Base-by-base conservation (phyloP, 2,329 filamentous ascomycete genomes). In the Xylariomycetidae sp. region DNA sequence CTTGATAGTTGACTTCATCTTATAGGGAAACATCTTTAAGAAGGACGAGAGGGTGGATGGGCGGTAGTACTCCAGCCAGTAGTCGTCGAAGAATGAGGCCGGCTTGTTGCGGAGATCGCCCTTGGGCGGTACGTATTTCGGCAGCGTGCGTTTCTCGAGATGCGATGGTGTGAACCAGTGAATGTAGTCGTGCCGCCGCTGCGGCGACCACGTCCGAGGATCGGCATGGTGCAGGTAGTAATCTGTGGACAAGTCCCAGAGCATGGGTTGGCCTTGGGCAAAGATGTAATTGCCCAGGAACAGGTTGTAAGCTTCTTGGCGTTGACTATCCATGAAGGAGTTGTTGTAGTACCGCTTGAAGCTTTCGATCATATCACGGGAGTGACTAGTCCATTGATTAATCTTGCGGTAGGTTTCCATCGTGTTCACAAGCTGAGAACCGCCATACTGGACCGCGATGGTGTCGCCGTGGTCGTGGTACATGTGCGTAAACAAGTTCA, bases 291-390 rank as follows among this genome's bases (percentile, higher is more conserved):
- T 95, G 6, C 92, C 92, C 1, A 98, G 72, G 53, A 98, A 98
- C 8, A 98, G 68, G 48, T 98, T 98, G 60, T 96, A 96, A 1
- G 92, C 92, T 60, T 98, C 92, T 60, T 98, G 92, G 19, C 92
- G 79, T 56, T 98, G 92, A n/a, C 84, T 89, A 58, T 98, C 92
- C 7, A 98, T 74, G 57, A 98, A 98, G 0, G 90, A 94, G 54
- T 98, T 98, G 63, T 96, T 95, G 60, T 98, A 98, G 59, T 96
- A 98, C 18, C 92, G 78, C 59, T 96, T 98, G 68, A 98, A 95
- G 57, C 87, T 95, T 63, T 98, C 92, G 15, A 98, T 89, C 90
- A 98, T 96, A 58, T 98, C 92, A 46, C 92, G 76, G 3, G 90
- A 95, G 58, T 95, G 88, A 49, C 87, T 95, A 16, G 88, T 94